Base-by-base conservation (phyloP, 2,329 filamentous ascomycete genomes). In the Claviceps spartinae region DNA sequence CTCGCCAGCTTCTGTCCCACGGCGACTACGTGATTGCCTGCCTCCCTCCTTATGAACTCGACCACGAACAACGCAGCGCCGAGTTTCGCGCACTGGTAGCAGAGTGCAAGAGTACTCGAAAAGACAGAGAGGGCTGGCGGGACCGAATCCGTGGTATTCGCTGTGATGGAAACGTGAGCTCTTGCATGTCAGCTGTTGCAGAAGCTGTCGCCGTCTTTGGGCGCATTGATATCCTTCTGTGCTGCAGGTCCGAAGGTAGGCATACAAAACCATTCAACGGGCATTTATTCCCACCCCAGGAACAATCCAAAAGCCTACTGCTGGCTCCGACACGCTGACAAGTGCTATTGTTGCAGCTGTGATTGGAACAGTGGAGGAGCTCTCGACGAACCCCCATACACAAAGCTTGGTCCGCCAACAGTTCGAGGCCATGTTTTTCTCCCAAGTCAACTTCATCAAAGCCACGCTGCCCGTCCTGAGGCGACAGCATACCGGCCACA, bases 401-500 rank as follows among this genome's bases (percentile, higher is more conserved):
- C 78, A 84, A 59, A 88, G 84, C 54, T 77, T 96, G 18, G 84
- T 94, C 38, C 81, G 86, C 55, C 87, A 95, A 62, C 91, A 96
- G 65, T 96, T 97, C 65, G 91, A 97, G 67, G 83, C 82, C 56
- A 88, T 95, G 61, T 97, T 94, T 73, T 97, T 97, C 67, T 88
- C 88, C 1, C 89, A 94, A 53, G 85, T 97, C 66, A 97, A 97
- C 69, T 88, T 95, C 64, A 94, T 97, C 72, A 94, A 93, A 66
- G 86, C 90, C 14, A 77, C 83, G 1, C 74, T 98, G 22, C 89
- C 91, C 1, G 77, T 83, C 51, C 83, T 97, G 66, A 79, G 93
- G 44, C 75, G 77, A 54, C 85, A 90, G 62, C 83, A 85, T 59
- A 89, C 84, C 8, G 93, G 93, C 0, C 93, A 98, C 66, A 85